phyloP scores from a whole-genome alignment of 78 protist species.

The Bodo saltans region DNA sequence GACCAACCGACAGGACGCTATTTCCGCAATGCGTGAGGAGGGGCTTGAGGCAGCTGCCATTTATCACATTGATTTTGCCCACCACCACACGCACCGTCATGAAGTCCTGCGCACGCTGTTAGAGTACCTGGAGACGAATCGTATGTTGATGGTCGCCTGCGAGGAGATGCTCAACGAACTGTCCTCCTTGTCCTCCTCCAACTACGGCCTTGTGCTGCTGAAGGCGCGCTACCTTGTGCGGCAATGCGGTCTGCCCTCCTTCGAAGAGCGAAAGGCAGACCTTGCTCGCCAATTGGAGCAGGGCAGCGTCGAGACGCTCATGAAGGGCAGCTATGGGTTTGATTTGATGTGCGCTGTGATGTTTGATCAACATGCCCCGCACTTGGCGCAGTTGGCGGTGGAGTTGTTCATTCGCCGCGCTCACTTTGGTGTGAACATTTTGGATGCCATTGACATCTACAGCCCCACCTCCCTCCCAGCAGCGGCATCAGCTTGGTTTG shows the following conservation, averaged over 20 bases:
- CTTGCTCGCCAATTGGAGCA: not conserved
- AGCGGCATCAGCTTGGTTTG: not conserved
- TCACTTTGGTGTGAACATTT: not conserved
- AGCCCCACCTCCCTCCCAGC: not conserved
- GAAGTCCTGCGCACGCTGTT: not conserved
- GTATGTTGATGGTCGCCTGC: not conserved
- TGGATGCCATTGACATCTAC: not conserved
- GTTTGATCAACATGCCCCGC: not conserved
- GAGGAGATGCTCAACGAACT: not conserved
- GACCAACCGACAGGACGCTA: constrained; percentile 4
- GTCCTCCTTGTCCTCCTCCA: not conserved
- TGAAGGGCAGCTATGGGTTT: not conserved
- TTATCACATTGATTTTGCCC: not conserved
- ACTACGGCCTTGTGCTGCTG: not conserved
- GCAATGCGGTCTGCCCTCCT: not conserved
- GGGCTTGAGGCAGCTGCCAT: not conserved
- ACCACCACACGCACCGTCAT: constrained; percentile 26
- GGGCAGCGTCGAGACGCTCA: not conserved
- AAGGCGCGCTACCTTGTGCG: not conserved
- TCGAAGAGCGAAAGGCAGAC: not conserved
- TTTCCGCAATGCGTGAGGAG: constrained; percentile 5
- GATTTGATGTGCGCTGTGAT: not conserved
- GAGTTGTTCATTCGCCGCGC: not conserved
- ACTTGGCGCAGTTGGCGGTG: not conserved
- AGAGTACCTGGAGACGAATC: not conserved